phyloP scores from a whole-genome alignment of 1,139 yeast genomes.

The Torulaspora pretoriensis region DNA sequence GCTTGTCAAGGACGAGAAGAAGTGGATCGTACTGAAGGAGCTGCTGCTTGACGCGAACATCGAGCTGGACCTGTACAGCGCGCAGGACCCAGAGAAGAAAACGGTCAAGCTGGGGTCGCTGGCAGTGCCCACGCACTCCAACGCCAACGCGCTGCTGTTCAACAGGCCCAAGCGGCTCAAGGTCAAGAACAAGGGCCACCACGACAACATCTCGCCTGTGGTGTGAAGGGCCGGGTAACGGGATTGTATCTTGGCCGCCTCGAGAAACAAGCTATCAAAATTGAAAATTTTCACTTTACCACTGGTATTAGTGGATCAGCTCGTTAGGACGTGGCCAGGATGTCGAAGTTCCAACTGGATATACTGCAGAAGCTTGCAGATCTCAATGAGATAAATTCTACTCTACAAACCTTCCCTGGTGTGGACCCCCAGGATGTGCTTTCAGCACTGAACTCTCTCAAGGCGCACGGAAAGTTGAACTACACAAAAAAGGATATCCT shows the following conservation, averaged over 20 bases:
- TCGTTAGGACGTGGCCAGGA: conserved; percentile 10
- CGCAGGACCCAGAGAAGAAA: conserved; percentile 14
- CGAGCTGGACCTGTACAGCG: conserved; percentile 33
- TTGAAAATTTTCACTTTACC: conserved; percentile 2
- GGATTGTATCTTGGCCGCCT: background rate
- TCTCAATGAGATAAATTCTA: conserved; percentile 58
- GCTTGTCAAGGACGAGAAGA: conserved; percentile 26
- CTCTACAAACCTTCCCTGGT: conserved; percentile 54
- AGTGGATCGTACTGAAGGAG: conserved; percentile 35
- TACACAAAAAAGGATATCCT: conserved; percentile 75
- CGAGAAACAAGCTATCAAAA: background rate
- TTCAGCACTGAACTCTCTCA: conserved; percentile 80
- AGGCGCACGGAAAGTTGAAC: conserved; percentile 76
- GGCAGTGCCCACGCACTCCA: conserved; percentile 15
- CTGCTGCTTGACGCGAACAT: conserved; percentile 33
- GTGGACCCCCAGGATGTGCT: conserved; percentile 52
- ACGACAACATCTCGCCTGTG: conserved; percentile 4
- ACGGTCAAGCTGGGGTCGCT: conserved; percentile 18
- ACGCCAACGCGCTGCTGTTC: conserved; percentile 18
- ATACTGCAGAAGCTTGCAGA: conserved; percentile 61
- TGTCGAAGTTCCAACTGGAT: conserved; percentile 40
- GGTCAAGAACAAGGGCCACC: conserved; percentile 6
- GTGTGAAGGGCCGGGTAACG: conserved; percentile 4
- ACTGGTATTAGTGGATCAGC: background rate
- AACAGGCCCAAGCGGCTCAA: conserved; percentile 17